Percentiles rank a stretch among this genome's conserved stretches.
phyloP scores from a whole-genome alignment of 2,329 filamentous ascomycete species.

The Corynespora cassiicola region DNA sequence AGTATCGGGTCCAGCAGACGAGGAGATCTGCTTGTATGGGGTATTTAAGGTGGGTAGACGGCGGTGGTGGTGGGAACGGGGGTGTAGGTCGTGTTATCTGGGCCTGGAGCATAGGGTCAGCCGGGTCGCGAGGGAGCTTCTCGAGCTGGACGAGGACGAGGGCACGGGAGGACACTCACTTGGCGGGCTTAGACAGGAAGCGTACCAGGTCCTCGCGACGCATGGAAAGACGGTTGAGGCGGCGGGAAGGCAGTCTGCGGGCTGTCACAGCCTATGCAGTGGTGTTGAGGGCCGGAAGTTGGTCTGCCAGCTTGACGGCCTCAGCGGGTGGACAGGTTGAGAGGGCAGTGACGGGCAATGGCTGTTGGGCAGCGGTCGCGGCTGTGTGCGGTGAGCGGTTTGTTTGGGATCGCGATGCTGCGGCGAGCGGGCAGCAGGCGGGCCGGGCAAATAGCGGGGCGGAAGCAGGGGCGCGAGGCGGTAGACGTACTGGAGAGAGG shows the following conservation, averaged over 20 bases:
- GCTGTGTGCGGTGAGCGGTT: slow-evolving; percentile 17
- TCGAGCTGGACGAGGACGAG: slow-evolving; percentile 6
- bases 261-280: slow-evolving; percentile 46
- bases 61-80: slow-evolving; percentile 31
- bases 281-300: slow-evolving; percentile 14
- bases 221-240: slow-evolving; percentile 67
- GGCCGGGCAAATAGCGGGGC: slow-evolving; percentile 5
- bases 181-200: slow-evolving; percentile 93
- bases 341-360: slow-evolving; percentile 18
- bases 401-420: not conserved
- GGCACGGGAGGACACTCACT: slow-evolving; percentile 65
- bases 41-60: slow-evolving; percentile 23
- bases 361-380: slow-evolving; percentile 7
- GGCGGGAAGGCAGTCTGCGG: slow-evolving; percentile 37
- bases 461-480: not conserved
- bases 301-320: slow-evolving; percentile 44
- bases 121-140: slow-evolving; percentile 6
- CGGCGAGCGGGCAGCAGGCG: slow-evolving; percentile 1
- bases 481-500: slow-evolving; percentile 13
- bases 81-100: slow-evolving; percentile 68
- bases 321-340: slow-evolving; percentile 10
- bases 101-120: slow-evolving; percentile 56
- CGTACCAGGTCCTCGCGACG: slow-evolving; percentile 88
- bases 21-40: slow-evolving; percentile 69
- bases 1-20: slow-evolving; percentile 88